Base-by-base conservation (phyloP, 768 basidiomycete genomes). In the Suillus subalutaceus region DNA sequence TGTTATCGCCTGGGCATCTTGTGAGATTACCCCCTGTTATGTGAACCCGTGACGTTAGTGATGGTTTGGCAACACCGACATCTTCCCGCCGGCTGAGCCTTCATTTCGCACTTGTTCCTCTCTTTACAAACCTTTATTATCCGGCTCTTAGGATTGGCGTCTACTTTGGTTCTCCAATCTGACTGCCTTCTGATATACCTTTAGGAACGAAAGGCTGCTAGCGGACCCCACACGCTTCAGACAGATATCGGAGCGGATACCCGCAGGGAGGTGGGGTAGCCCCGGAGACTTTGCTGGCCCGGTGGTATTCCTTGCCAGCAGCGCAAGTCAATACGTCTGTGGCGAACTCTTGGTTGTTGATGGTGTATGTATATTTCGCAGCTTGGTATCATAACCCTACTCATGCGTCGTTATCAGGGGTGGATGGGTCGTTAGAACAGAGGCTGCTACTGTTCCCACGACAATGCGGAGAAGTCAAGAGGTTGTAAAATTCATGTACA, bases 201-300 rank as follows among this genome's bases (percentile, higher is more conserved):
- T 40, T 75, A 90, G 88, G 88, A 90, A 90, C 77, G 84, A 86
- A 72, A 84, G 83, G 65, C 80, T 90, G 60, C 82, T 90, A 68
- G 80, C 82, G 66, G 87, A 91, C 78, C 85, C 88, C 40, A 81
- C 81, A 44, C 84, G 89, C 55, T 81, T 82, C 61, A 82, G 83
- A 60, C 90, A 91, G 75, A 91, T 91, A 74, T 83, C 88, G 63
- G 90, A 90, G 71, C 82, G 89, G 53, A 90, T 91, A 63, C 90
- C 90, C 26, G 86, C 86, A 6, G 86, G 84, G 30, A 79, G 90
- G 67, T 91, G 90, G 90, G 90, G 88, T 61, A 75, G 78, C 55
- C 89, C 90, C 7, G 76, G 74, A 8, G 90, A 91, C 78, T 89
- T 91, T 74, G 88, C 86, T 26, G 90, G 90, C 15, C 87, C 87